These are phyloP conservation scores for Drechslera avenae DNA, from an alignment of 2,329 filamentous ascomycete genomes.

Conservation along the genomic window DNA sequence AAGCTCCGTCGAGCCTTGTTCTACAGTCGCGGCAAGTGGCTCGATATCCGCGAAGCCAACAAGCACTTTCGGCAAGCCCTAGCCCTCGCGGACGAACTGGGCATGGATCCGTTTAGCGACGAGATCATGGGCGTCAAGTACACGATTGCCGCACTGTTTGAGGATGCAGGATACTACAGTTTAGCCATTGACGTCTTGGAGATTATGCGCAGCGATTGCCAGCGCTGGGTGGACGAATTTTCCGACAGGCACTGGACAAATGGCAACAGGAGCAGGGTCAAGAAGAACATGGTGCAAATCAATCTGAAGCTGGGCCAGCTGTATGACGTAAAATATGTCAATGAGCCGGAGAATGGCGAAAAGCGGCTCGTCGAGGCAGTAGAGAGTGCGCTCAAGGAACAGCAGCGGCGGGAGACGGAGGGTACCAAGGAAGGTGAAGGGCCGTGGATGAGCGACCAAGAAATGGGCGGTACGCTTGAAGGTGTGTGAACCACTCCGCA, in stretches of 20 bases:
- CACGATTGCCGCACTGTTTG: slow-evolving; percentile 77
- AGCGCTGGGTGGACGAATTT: slow-evolving; percentile 55
- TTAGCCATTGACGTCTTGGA: slow-evolving; percentile 79
- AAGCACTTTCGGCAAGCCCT: slow-evolving; percentile 85
- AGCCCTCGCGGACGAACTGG: slow-evolving; percentile 70
- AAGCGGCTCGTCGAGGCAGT: slow-evolving; percentile 79
- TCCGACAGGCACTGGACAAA: slow-evolving; percentile 49
- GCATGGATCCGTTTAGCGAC: slow-evolving; percentile 87
- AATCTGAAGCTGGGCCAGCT: slow-evolving; percentile 84
- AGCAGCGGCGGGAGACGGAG: slow-evolving; percentile 67
- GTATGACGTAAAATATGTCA: slow-evolving; percentile 76
- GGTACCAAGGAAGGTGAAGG: slow-evolving; percentile 73
- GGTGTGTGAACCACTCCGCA: slow-evolving; percentile 49
- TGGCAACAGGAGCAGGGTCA: slow-evolving; percentile 65
- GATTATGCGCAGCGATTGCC: slow-evolving; percentile 71
- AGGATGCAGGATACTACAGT: slow-evolving; percentile 72
- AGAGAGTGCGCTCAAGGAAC: slow-evolving; percentile 77
- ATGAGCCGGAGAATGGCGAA: slow-evolving; percentile 75
- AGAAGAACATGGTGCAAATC: slow-evolving; percentile 76
- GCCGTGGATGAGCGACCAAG: slow-evolving; percentile 70
- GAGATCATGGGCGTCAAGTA: slow-evolving; percentile 90
- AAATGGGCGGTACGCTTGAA: slow-evolving; percentile 77
- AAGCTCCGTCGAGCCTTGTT: slow-evolving; percentile 84
- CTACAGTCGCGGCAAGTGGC: slow-evolving; percentile 69
- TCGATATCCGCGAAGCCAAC: slow-evolving; percentile 76